Conservation (phyloP, 306 rosid species). For the Pachyrhizus erosus region DNA sequence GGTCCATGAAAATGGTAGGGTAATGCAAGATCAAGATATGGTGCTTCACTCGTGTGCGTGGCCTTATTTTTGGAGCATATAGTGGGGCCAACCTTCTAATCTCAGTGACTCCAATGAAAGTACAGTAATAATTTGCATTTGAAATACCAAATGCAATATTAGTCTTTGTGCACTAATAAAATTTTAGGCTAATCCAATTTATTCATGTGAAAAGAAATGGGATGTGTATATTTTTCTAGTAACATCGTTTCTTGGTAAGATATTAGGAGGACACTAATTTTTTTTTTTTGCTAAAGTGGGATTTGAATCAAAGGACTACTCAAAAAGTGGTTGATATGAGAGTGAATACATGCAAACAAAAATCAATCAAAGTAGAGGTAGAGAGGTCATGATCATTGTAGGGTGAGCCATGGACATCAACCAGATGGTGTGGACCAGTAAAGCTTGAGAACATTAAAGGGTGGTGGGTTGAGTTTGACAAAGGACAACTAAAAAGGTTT, state of each 20-base stretch:
- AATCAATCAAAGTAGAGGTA: constrained; percentile 43
- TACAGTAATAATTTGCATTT: neutral
- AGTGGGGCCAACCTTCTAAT: constrained; percentile 8
- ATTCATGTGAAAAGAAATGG: constrained; percentile 46
- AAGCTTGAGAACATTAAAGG: constrained; percentile 26
- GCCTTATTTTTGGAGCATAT: constrained; percentile 31
- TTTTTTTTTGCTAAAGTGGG: constrained; percentile 42
- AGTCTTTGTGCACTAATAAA: neutral
- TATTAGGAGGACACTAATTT: neutral
- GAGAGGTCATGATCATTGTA: constrained; percentile 59
- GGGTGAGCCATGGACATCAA: constrained; percentile 78
- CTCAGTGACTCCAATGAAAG: neutral
- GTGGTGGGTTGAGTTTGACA: constrained; percentile 36
- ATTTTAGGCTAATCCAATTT: constrained; percentile 13
- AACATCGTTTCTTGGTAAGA: constrained; percentile 35
- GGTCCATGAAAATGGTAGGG: constrained; percentile 17
- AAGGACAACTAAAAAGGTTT: constrained; percentile 22
- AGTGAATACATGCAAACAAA: constrained; percentile 51
- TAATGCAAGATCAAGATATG: constrained; percentile 34
- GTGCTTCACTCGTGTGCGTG: constrained; percentile 57
- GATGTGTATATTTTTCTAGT: neutral
- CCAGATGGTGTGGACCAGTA: constrained; percentile 38
- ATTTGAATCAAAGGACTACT: constrained; percentile 40
- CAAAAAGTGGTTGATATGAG: constrained; percentile 38
- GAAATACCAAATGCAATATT: neutral